These are phyloP conservation scores for Sextonia rubra DNA, from an alignment of 164 flowering plant species.

Conservation along the genomic window DNA sequence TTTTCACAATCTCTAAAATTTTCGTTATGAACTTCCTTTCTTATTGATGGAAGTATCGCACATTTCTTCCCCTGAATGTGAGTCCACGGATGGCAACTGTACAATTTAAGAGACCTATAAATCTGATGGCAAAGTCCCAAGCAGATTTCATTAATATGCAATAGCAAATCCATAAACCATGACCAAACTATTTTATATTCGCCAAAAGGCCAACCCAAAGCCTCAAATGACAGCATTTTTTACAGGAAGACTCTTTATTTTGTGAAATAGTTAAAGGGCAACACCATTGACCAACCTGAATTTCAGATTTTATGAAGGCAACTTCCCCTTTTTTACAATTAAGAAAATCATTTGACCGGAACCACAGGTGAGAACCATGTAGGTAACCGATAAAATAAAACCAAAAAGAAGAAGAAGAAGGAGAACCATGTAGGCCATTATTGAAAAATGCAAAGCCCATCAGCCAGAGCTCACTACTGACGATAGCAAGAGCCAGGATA, in stretches of 20 bases:
- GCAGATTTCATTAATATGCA: not conserved
- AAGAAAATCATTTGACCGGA: not conserved
- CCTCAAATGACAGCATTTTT: not conserved
- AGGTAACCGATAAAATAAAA: not conserved
- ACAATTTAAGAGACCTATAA: too few relatives aligned
- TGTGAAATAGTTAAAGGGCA: not conserved
- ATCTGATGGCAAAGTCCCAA: too few relatives aligned
- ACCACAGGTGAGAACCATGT: not conserved
- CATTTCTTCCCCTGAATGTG: too few relatives aligned
- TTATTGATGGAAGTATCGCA: too few relatives aligned
- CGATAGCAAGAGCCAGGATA: slow-evolving; percentile 70
- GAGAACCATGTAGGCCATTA: too few relatives aligned
- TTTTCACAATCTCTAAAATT: too few relatives aligned
- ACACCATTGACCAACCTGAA: not conserved
- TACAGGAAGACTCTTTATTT: not conserved
- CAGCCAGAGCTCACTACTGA: slow-evolving; percentile 30
- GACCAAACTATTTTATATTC: not conserved
- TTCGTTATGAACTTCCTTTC: too few relatives aligned
- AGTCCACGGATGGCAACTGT: too few relatives aligned
- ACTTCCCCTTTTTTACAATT: not conserved
- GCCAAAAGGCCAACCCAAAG: not conserved
- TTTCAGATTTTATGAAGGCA: not conserved
- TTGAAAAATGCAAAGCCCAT: not conserved
- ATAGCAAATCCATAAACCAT: not conserved
- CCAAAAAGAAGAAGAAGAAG: not conserved